phyloP scores from a whole-genome alignment of 345 rosid species.

The Hibiscus mutabilis region DNA sequence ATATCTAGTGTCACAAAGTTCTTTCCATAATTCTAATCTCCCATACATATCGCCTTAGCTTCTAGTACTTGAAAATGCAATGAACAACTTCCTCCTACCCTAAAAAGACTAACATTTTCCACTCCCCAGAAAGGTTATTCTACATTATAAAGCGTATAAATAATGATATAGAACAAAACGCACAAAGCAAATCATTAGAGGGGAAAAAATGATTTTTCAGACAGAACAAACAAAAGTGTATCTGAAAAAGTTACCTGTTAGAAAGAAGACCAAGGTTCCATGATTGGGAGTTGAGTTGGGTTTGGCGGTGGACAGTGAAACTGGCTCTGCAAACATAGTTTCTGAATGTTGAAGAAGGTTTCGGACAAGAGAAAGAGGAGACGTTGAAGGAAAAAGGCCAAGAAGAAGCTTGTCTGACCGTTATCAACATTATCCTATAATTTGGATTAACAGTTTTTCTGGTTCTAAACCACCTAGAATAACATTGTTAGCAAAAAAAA shows the following conservation, averaged over 20 bases:
- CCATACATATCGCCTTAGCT: too few species aligned
- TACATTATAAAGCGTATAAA: background rate
- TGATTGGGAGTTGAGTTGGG: constrained; percentile 29
- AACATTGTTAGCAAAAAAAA: background rate
- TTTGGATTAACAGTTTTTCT: background rate
- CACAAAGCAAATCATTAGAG: background rate
- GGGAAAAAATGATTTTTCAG: background rate
- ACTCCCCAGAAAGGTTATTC: too few species aligned
- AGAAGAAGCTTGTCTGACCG: constrained; percentile 47
- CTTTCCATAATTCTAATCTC: background rate
- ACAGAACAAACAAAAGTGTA: constrained; percentile 14
- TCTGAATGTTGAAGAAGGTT: constrained; percentile 21
- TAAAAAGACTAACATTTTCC: too few species aligned
- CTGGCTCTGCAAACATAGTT: constrained; percentile 34
- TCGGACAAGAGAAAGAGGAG: constrained; percentile 27
- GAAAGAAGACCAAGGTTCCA: constrained; percentile 34
- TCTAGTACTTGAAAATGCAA: too few species aligned
- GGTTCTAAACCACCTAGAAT: background rate
- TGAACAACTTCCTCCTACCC: too few species aligned
- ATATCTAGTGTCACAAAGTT: background rate
- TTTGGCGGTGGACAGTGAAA: constrained; percentile 34
- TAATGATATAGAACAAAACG: background rate
- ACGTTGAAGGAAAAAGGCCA: constrained; percentile 23
- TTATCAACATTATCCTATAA: constrained; percentile 55
- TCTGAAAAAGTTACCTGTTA: constrained; percentile 25